Percentiles rank a stretch among this genome's conserved stretches.
Conservation (phyloP, 2,329 filamentous ascomycete genomes). For the Diaporthe sp. region DNA sequence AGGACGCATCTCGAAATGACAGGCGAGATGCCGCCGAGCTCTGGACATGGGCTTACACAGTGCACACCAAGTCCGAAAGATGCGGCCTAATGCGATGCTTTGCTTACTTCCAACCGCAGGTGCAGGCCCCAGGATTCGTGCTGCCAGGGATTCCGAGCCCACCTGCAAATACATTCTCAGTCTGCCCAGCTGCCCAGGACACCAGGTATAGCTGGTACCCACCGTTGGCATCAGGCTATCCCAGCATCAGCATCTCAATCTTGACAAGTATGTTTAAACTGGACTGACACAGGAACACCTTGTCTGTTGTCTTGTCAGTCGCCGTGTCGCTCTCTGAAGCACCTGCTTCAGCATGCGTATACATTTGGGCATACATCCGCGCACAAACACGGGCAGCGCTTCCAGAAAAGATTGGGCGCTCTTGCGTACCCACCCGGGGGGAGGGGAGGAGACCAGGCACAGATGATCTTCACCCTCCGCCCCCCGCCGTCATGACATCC, state of each 20-base stretch:
- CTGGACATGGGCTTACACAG: conserved; percentile 12
- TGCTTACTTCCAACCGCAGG: conserved; percentile 14
- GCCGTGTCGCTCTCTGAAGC: not conserved
- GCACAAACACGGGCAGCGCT: conserved; percentile 30
- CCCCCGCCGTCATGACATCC: conserved; percentile 10
- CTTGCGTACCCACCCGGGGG: conserved; percentile 2
- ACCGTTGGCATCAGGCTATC: conserved; percentile 4
- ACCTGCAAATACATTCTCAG: not conserved
- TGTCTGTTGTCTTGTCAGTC: not conserved
- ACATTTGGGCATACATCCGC: not conserved
- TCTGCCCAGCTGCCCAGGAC: not conserved
- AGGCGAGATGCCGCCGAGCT: not conserved
- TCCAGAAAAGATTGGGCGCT: conserved; percentile 33
- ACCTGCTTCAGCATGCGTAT: not conserved
- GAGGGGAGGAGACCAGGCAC: not conserved
- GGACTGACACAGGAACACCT: not conserved
- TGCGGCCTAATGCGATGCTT: conserved; percentile 26
- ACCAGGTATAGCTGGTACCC: conserved; percentile 1
- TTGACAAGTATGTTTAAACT: not conserved
- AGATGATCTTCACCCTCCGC: conserved; percentile 1
- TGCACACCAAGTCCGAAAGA: conserved; percentile 7
- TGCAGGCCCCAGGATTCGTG: conserved; percentile 24
- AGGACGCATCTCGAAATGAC: not conserved
- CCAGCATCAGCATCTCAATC: not conserved
- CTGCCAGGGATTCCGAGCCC: conserved; percentile 24